Conservation (phyloP, 1,284 basidiomycete genomes). For the Ustilago trichophora region DNA sequence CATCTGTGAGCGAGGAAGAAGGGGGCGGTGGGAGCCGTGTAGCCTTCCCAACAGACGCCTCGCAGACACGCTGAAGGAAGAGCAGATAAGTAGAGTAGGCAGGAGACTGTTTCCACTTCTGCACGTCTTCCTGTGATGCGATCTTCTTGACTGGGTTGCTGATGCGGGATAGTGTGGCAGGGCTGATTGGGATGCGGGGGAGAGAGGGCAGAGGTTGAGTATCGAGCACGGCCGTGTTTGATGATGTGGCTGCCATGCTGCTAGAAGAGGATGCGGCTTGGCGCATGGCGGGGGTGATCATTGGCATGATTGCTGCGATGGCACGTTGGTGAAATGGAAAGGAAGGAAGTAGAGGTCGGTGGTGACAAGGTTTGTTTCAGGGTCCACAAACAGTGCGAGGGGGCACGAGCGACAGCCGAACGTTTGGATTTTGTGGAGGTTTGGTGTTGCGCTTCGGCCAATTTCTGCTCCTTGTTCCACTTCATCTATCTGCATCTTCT, state of each 20-base stretch:
- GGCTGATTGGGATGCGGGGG: constrained; percentile 22
- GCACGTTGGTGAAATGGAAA: background rate
- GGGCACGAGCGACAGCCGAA: no score
- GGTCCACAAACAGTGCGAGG: no score
- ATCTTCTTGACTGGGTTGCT: constrained; percentile 56
- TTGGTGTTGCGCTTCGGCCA: constrained; percentile 1
- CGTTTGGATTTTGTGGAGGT: constrained; percentile 6
- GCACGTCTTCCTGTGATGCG: constrained; percentile 61
- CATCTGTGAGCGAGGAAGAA: background rate
- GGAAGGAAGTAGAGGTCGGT: background rate
- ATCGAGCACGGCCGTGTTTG: constrained; percentile 21
- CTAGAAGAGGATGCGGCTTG: background rate
- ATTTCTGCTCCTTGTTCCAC: background rate
- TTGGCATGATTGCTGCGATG: constrained; percentile 9
- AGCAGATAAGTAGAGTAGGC: constrained; percentile 55
- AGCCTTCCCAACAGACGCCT: constrained; percentile 59
- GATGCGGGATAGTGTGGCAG: constrained; percentile 17
- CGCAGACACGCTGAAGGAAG: constrained; percentile 62
- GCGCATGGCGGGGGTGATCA: constrained; percentile 22
- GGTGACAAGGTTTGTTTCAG: constrained; percentile 3
- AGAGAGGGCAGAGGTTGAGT: constrained; percentile 37
- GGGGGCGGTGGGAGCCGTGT: constrained; percentile 22
- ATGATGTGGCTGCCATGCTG: constrained; percentile 4
- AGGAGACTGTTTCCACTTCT: constrained; percentile 54
- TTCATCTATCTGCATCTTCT: background rate